phyloP scores from a whole-genome alignment of 2,329 filamentous ascomycete species.

The Paecilomyces sp. region DNA sequence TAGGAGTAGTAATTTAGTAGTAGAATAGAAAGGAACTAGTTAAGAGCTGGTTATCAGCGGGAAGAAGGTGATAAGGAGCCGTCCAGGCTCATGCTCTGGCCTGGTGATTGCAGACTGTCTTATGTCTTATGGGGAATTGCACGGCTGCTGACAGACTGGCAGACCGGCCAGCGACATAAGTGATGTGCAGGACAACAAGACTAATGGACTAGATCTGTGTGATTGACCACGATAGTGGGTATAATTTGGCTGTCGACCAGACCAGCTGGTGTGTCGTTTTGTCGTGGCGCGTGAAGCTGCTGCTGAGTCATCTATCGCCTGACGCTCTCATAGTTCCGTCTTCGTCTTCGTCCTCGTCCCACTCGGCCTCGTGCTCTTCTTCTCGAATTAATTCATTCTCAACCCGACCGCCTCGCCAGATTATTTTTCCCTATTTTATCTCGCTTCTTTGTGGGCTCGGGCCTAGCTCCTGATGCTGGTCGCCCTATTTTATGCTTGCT shows the following conservation, averaged over 20 bases:
- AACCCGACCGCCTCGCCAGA: background rate
- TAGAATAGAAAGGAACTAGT: too few species aligned
- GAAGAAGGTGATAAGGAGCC: background rate
- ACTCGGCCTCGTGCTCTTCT: background rate
- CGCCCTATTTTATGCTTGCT: background rate
- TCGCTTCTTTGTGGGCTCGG: background rate
- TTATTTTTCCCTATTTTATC: background rate
- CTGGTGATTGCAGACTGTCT: background rate
- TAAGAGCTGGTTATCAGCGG: background rate
- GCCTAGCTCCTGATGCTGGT: background rate
- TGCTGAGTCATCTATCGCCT: slow-evolving; percentile 30
- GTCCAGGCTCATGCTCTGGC: background rate
- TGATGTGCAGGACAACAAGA: background rate
- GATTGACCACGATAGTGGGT: background rate
- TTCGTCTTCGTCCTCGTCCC: background rate
- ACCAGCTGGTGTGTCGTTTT: background rate
- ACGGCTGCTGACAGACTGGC: background rate
- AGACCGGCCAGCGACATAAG: background rate
- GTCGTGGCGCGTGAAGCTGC: background rate
- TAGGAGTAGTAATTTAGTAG: too few species aligned
- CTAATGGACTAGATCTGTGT: too few species aligned
- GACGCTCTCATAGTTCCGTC: slow-evolving; percentile 9
- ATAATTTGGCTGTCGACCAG: background rate
- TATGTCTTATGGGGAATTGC: background rate
- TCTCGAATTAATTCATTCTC: background rate